Evolutionary conservation across 2,329 filamentous ascomycete genomes (phyloP), one percentile per base, ranked within the genome.

Genomic region (Fusarium paranaense): DNA sequence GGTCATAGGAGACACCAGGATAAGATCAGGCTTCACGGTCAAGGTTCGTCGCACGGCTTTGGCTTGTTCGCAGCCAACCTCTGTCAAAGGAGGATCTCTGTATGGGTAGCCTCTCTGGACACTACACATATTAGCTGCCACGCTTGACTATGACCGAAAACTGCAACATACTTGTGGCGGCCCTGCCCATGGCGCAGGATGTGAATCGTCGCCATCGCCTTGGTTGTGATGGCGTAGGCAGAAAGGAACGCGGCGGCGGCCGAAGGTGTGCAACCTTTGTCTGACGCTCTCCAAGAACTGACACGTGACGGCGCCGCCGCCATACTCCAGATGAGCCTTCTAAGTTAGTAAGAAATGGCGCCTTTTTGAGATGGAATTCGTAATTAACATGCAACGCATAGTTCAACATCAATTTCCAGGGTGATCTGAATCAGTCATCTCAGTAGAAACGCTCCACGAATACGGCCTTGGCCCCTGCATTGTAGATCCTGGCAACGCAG

Each of bases 101-200:
- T 72, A 56, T 4, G 71, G 71, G 54, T 74, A 74, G n/a, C 68
- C 58, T 69, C 68, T 71, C 14, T 74, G 58, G n/a, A 74, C 68
- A 16, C 71, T 74, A 37, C 5, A 22, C 3, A 14, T 22, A 50
- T 74, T 13, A 74, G 64, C 14, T 59, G 35, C 33, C 5, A 5
- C n/a, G 4, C 47, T 27, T 3, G 30, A 2, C 14, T 2, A 18
- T 30, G 0, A 14, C 30, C 6, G 6, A 16, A n/a, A 7, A 14
- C 5, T 20, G 16, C 0, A 1, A n/a, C 16, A 1, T 69, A 74
- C 71, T 74, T 74, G 35, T 74, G 71, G 5, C 52, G 61, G 5
- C 68, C 57, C 9, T 74, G 71, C 1, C 71, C 71, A 63, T 74
- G 71, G 25, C 71, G 71, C 2, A 74, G 8, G 2, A 74, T 69